Evolutionary conservation across 306 rosid species (phyloP), one percentile per base, ranked within the genome.

Genomic region (Vicia villosa): DNA sequence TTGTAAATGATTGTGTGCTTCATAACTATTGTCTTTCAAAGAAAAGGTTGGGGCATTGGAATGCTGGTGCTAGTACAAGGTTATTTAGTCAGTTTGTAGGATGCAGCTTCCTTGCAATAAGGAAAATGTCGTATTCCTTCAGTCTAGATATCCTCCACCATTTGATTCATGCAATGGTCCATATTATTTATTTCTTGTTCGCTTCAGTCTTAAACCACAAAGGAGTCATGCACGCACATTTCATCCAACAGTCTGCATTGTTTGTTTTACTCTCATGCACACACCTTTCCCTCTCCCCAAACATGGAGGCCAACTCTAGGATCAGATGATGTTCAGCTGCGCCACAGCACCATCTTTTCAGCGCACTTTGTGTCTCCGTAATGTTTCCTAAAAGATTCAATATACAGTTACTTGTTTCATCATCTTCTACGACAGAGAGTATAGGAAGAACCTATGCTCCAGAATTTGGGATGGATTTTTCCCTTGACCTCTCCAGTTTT

Each of bases 41-140:
- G 17, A 76, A 52, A 61, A 45, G 58, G 32, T 50, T 64, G 24
- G 19, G 68, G 34, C 1, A 60, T 20, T 63, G 69, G 43, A 37
- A 55, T n/a, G 13, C 37, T 16, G 45, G 26, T 24, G 14, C 51
- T 30, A 40, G 54, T 61, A 67, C 61, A 59, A 51, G 42, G 37
- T 21, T 62, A 47, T 54, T 45, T 43, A n/a, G 26, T 57, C 28
- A 67, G 50, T 77, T 51, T 51, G 30, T 20, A 14, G 3, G 58
- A 51, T 10, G 14, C 19, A 4, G 58, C 17, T 51, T 20, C 32
- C 14, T 20, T 51, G 4, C 30, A 21, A 7, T 52, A 7, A 4
- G 59, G 32, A 52, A 52, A 52, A 10, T 52, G 3, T 3, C 0
- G 32, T 21, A 21, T 21, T 52, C 9, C 5, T 3, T 4, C 15